A percentile compares a stretch with the other conserved stretches of the same genome.
Conservation (phyloP, 305 asterid species). For the Solanum hybrid region DNA sequence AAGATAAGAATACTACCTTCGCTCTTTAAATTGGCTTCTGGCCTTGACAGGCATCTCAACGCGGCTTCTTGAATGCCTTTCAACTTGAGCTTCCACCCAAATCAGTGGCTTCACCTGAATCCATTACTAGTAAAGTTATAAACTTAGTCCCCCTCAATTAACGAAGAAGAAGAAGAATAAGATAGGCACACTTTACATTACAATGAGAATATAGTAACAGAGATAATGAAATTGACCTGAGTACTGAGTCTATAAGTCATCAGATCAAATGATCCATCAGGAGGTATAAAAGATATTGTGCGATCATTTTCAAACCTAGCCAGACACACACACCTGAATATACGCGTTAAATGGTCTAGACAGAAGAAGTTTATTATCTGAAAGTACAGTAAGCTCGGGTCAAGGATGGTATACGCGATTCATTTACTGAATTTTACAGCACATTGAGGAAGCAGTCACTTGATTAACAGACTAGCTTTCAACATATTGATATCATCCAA, state of each 20-base stretch:
- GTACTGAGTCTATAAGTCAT: constrained; percentile 97
- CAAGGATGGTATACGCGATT: neutral
- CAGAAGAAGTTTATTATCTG: neutral
- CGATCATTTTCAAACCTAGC: constrained; percentile 87
- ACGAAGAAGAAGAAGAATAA: neutral
- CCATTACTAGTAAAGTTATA: constrained; percentile 1
- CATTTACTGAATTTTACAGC: neutral
- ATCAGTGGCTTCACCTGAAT: constrained; percentile 91
- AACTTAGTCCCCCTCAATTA: neutral
- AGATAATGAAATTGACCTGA: constrained; percentile 42
- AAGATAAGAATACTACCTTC: constrained; percentile 40
- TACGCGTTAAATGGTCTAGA: neutral
- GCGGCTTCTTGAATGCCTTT: constrained; percentile 90
- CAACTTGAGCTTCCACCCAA: constrained; percentile 98
- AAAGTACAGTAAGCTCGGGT: neutral
- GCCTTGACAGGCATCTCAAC: constrained; percentile 80
- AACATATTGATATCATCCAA: neutral
- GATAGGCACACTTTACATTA: neutral
- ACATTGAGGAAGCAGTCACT: neutral
- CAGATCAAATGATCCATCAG: constrained; percentile 96
- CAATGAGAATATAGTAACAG: neutral
- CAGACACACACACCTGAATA: constrained; percentile 80
- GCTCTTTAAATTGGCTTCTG: constrained; percentile 95
- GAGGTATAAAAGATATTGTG: constrained; percentile 91
- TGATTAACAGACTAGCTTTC: neutral